phyloP scores from a whole-genome alignment of 2,329 filamentous ascomycete genomes.

The Nemania serpens region DNA sequence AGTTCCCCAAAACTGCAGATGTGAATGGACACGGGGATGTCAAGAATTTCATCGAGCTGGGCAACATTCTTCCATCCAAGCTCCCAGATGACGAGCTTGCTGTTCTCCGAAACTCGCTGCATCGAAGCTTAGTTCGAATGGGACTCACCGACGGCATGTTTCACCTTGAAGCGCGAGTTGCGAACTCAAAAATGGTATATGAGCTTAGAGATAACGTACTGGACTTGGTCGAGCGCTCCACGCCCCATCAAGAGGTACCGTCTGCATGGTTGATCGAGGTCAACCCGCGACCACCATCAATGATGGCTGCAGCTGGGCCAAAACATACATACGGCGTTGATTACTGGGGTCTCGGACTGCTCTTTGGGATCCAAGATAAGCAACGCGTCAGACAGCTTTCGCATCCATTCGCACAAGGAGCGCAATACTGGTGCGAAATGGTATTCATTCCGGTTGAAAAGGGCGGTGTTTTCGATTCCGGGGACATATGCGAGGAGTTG shows the following conservation, averaged over 20 bases:
- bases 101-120: background rate
- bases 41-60: background rate
- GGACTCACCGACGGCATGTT: background rate
- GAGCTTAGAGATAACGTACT: background rate
- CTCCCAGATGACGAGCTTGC: background rate
- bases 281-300: background rate
- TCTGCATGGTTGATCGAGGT: background rate
- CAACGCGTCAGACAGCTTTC: conserved; percentile 33
- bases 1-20: background rate
- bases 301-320: background rate
- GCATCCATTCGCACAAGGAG: conserved; percentile 28
- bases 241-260: background rate
- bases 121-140: background rate
- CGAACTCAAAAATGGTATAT: background rate
- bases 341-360: background rate
- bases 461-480: conserved; percentile 13
- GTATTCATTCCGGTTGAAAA: conserved; percentile 23
- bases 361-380: conserved; percentile 12
- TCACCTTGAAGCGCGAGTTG: background rate
- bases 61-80: background rate
- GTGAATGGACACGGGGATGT: background rate
- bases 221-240: background rate
- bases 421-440: conserved; percentile 29
- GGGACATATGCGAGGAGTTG: conserved; percentile 2
- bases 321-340: background rate